phyloP scores from a whole-genome alignment of 306 rosid genomes.

The Lablab purpureus region DNA sequence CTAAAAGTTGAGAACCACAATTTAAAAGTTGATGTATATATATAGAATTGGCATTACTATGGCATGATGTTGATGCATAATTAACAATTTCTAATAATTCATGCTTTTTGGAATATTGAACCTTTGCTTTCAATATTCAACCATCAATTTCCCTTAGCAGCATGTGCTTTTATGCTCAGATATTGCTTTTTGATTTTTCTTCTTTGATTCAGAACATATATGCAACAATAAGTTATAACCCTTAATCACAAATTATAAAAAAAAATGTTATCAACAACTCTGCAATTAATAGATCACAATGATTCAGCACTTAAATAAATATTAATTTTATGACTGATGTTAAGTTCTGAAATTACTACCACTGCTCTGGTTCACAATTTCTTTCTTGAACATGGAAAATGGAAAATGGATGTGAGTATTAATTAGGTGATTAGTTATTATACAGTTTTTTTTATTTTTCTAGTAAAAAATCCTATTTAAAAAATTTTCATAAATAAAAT shows the following conservation, averaged over 20 bases:
- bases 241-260: no score
- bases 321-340: background rate
- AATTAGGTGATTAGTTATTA: no score
- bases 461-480: no score
- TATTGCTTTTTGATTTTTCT: background rate
- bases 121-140: slow-evolving; percentile 9
- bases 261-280: no score
- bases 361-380: no score
- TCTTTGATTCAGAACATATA: no score
- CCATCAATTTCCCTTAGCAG: background rate
- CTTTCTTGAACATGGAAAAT: no score
- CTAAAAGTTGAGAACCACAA: slow-evolving; percentile 19
- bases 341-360: background rate
- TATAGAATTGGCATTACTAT: background rate
- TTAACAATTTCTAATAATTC: background rate
- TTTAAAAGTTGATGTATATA: slow-evolving; percentile 3
- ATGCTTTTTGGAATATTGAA: background rate
- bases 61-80: background rate
- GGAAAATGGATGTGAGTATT: no score
- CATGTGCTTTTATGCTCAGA: background rate
- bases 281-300: background rate
- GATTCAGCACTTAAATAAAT: background rate
- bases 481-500: no score
- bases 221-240: background rate
- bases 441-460: no score